Percentiles rank a stretch among this genome's conserved stretches.
Evolutionary conservation across 1,139 yeast species (phyloP).

Genomic region (Hemisphaericaspora xylanilytica): DNA sequence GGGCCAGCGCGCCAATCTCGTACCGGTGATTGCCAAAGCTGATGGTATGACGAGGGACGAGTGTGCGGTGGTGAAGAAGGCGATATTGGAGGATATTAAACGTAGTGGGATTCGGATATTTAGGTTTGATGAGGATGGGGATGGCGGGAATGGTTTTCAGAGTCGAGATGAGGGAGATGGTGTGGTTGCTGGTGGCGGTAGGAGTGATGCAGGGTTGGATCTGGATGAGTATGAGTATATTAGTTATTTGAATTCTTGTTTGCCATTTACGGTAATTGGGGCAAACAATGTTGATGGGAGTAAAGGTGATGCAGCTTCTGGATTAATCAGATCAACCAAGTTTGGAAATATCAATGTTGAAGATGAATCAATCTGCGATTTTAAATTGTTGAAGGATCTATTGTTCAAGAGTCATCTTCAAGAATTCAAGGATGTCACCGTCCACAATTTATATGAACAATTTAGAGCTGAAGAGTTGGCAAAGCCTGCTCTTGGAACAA

Average conservation of each 20-base stretch:
- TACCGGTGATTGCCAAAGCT: conserved; percentile 68
- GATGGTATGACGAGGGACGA: conserved; percentile 55
- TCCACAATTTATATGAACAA: conserved; percentile 56
- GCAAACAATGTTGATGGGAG: conserved; percentile 10
- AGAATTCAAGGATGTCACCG: conserved; percentile 66
- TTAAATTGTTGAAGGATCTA: conserved; percentile 54
- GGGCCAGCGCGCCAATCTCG: conserved; percentile 50
- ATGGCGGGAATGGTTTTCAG: conserved; percentile 3
- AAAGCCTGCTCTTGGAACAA: neutral
- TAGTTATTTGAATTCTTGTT: conserved; percentile 13
- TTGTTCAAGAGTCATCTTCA: conserved; percentile 64
- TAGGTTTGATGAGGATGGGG: conserved; percentile 33
- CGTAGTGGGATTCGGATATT: conserved; percentile 46
- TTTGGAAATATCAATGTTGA: conserved; percentile 33
- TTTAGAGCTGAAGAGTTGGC: conserved; percentile 42
- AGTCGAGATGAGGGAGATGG: conserved; percentile 7
- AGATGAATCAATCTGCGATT: conserved; percentile 54
- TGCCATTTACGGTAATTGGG: conserved; percentile 25
- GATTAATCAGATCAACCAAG: conserved; percentile 13
- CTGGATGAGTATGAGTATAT: conserved; percentile 14
- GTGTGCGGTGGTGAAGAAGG: conserved; percentile 38
- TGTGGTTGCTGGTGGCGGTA: conserved; percentile 2
- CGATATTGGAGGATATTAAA: conserved; percentile 44
- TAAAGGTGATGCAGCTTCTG: conserved; percentile 4
- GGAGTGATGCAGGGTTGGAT: conserved; percentile 9